A percentile compares a stretch with the other conserved stretches of the same genome.
Conservation (phyloP, 2,329 filamentous ascomycete species). For the Juglanconis oblonga region DNA sequence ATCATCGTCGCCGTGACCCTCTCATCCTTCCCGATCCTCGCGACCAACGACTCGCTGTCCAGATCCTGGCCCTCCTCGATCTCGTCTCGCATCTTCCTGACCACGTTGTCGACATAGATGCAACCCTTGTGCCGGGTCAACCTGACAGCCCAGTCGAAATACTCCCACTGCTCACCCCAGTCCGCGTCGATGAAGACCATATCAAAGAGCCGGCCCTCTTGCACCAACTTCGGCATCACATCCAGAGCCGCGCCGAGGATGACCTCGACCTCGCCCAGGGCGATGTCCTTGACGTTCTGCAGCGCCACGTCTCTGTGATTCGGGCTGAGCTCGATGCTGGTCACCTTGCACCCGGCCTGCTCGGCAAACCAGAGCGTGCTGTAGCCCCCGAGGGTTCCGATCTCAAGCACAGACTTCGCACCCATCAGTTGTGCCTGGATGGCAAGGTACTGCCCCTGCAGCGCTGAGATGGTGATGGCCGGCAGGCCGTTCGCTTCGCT, state of each 20-base stretch:
- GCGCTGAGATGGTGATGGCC: conserved; percentile 33
- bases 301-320: conserved; percentile 44
- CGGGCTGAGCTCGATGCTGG: conserved; percentile 47
- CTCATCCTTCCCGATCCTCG: conserved; percentile 20
- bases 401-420: conserved; percentile 44
- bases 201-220: conserved; percentile 43
- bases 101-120: conserved; percentile 51
- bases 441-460: conserved; percentile 36
- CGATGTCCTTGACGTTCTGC: conserved; percentile 34
- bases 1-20: conserved; percentile 23
- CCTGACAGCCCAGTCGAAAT: conserved; percentile 43
- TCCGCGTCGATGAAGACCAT: conserved; percentile 54
- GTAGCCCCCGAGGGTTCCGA: conserved; percentile 55
- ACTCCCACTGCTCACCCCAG: conserved; percentile 46
- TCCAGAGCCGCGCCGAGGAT: conserved; percentile 43
- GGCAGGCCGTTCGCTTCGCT: conserved; percentile 32
- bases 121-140: conserved; percentile 37
- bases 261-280: conserved; percentile 42
- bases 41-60: conserved; percentile 21
- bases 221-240: conserved; percentile 32
- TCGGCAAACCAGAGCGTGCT: conserved; percentile 50
- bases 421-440: conserved; percentile 34
- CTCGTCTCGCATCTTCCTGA: conserved; percentile 31
- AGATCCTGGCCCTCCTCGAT: conserved; percentile 19
- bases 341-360: conserved; percentile 37